Percentiles rank a stretch among this genome's conserved stretches.
phyloP scores from a whole-genome alignment of 805 yeast genomes.

The Kazachstania bromeliacearum region DNA sequence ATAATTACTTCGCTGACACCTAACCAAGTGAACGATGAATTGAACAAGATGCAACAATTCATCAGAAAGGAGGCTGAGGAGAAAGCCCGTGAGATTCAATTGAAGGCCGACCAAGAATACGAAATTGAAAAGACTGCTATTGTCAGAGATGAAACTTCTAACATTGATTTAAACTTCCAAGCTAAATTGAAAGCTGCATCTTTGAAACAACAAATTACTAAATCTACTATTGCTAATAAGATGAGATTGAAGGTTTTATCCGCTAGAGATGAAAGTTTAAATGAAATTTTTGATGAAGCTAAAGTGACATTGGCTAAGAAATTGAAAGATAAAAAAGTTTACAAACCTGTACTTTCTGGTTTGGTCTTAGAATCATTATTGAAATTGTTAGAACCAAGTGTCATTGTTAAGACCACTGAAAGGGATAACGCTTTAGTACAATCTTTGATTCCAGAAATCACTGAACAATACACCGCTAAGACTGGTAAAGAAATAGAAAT shows the following conservation, averaged over 20 bases:
- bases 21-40: slow-evolving; percentile 80
- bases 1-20: slow-evolving; percentile 30
- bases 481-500: slow-evolving; percentile 50
- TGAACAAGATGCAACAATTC: slow-evolving; percentile 96
- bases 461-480: slow-evolving; percentile 51
- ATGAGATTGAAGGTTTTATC: slow-evolving; percentile 84
- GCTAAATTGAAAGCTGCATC: slow-evolving; percentile 83
- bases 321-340: slow-evolving; percentile 45
- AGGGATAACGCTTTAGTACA: slow-evolving; percentile 33
- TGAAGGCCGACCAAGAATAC: slow-evolving; percentile 97
- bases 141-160: slow-evolving; percentile 84
- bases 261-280: slow-evolving; percentile 74
- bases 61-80: slow-evolving; percentile 98
- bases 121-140: slow-evolving; percentile 94
- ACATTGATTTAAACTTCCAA: slow-evolving; percentile 73
- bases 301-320: slow-evolving; percentile 50
- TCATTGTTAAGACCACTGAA: slow-evolving; percentile 48
- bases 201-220: slow-evolving; percentile 88
- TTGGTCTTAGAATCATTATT: slow-evolving; percentile 71
- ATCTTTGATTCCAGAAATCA: slow-evolving; percentile 41
- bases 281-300: slow-evolving; percentile 64
- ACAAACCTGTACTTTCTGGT: slow-evolving; percentile 61
- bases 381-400: slow-evolving; percentile 63
- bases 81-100: slow-evolving; percentile 89
- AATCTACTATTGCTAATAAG: slow-evolving; percentile 91